Base-by-base conservation (phyloP, 179 eudicot species). In the Heliamphora pulchella region DNA sequence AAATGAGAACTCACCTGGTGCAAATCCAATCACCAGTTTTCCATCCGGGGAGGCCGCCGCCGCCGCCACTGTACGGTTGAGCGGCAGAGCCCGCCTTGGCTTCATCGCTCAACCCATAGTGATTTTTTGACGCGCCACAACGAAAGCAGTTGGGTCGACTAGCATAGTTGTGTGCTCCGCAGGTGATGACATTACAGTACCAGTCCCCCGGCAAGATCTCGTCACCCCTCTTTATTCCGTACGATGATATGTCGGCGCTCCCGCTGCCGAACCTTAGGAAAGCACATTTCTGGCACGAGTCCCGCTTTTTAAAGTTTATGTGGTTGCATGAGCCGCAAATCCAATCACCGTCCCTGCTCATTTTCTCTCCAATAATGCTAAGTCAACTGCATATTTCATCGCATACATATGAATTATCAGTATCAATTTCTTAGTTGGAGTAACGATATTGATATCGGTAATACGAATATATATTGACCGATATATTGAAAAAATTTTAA, bases 161-260 rank as follows among this genome's bases (percentile, higher is more conserved):
- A 0, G 98, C 98, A 22, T 89, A 93, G 86, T 93, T 93, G 82
- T 93, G 98, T 5, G 93, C 91, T 7, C 92, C 92, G 53, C 98
- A 93, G 76, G 81, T 88, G 43, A 86, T 78, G 73, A 80, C 80
- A 59, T 83, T 83, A 76, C 98, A 93, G 74, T 92, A 92, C 98
- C 98, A 93, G 75, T 93, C 97, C 8, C 97, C 98, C 3, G 97
- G 84, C 87, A 89, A 63, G 8, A 86, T 17, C 48, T 81, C 90
- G 3, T 81, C 31, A 31, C 31, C 59, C 48, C 80, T 84, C 70
- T 80, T 80, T 62, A 77, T 8, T 4, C 71, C 85, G 31, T 86
- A 89, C 4, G 87, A 39, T 3, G 87, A 31, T 8, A 86, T 76
- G 63, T 46, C 62, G 1, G 1, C 81, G 31, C 31, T 78, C 10